These are phyloP conservation scores for Saccharomyces pastorianus DNA, from an alignment of 1,139 yeast species.

Conservation along the genomic window DNA sequence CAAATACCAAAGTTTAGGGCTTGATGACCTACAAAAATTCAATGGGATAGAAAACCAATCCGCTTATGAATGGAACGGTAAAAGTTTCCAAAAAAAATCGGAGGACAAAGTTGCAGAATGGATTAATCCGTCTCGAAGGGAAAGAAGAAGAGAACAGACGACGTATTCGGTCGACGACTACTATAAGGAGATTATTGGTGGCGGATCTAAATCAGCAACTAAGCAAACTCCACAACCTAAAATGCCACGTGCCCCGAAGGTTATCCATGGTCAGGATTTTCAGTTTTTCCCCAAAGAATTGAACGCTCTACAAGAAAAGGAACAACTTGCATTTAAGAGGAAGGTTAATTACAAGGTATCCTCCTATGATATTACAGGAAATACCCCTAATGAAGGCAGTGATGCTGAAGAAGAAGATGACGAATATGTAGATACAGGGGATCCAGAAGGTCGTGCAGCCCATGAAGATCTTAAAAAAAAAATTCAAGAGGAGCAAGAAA, in stretches of 20 bases:
- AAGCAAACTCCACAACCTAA: slow-evolving; percentile 41
- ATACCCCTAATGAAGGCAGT: slow-evolving; percentile 25
- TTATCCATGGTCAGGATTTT: slow-evolving; percentile 69
- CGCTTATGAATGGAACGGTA: slow-evolving; percentile 96
- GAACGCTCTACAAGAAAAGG: slow-evolving; percentile 61
- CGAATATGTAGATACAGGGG: slow-evolving; percentile 23
- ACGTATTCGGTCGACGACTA: slow-evolving; percentile 83
- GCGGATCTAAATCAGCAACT: slow-evolving; percentile 23
- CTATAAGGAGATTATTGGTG: slow-evolving; percentile 59
- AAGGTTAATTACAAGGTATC: slow-evolving; percentile 66
- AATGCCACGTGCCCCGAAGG: slow-evolving; percentile 63
- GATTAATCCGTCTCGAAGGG: slow-evolving; percentile 87
- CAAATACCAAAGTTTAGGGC: slow-evolving; percentile 57
- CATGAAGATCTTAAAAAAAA: slow-evolving; percentile 29
- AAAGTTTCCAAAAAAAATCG: slow-evolving; percentile 69
- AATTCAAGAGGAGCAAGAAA: slow-evolving; percentile 49
- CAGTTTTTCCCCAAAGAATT: slow-evolving; percentile 75
- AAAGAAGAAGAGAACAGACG: slow-evolving; percentile 83
- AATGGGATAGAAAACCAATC: slow-evolving; percentile 55
- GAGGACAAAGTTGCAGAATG: slow-evolving; percentile 49
- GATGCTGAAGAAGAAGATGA: slow-evolving; percentile 32
- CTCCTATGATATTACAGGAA: slow-evolving; percentile 37
- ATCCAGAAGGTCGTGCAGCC: slow-evolving; percentile 28
- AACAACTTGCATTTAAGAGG: slow-evolving; percentile 67
- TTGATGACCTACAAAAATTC: slow-evolving; percentile 71